These are phyloP conservation scores for Penicillium verhagenii DNA, from an alignment of 495 filamentous ascomycete species.

Conservation along the genomic window DNA sequence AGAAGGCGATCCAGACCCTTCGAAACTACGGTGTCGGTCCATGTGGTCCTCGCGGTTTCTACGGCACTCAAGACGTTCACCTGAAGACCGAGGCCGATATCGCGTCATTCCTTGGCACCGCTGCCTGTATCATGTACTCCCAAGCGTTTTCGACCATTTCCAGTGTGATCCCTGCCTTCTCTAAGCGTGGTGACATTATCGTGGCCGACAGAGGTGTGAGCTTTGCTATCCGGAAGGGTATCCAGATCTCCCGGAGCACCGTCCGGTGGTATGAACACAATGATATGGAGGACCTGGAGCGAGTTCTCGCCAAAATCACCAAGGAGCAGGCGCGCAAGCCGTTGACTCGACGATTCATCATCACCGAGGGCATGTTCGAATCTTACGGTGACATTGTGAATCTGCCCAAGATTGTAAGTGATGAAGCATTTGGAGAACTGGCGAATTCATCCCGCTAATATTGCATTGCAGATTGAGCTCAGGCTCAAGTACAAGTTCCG, in stretches of 20 bases:
- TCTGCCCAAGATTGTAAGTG: constrained; percentile 76
- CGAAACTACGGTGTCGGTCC: constrained; percentile 95
- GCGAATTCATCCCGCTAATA: neutral
- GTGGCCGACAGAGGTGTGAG: constrained; percentile 95
- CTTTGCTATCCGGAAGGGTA: constrained; percentile 88
- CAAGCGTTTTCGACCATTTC: constrained; percentile 95
- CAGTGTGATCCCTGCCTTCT: constrained; percentile 92
- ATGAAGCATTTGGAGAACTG: neutral
- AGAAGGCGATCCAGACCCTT: constrained; percentile 89
- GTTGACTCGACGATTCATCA: constrained; percentile 89
- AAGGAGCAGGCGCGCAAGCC: constrained; percentile 87
- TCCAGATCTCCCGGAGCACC: constrained; percentile 87
- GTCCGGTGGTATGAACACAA: constrained; percentile 96
- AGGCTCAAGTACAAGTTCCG: constrained; percentile 96
- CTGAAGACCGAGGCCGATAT: constrained; percentile 96
- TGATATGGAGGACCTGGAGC: constrained; percentile 89
- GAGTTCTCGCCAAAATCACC: constrained; percentile 77
- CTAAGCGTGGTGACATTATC: constrained; percentile 95
- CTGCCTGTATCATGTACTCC: constrained; percentile 88
- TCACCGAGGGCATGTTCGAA: constrained; percentile 95
- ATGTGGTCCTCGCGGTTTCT: constrained; percentile 95
- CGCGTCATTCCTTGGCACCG: constrained; percentile 78
- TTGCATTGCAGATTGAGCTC: constrained; percentile 67
- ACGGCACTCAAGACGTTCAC: constrained; percentile 97
- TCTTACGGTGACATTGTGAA: constrained; percentile 82